Evolutionary conservation across 257 asterid genomes (phyloP).

Genomic region (Ballota nigra): DNA sequence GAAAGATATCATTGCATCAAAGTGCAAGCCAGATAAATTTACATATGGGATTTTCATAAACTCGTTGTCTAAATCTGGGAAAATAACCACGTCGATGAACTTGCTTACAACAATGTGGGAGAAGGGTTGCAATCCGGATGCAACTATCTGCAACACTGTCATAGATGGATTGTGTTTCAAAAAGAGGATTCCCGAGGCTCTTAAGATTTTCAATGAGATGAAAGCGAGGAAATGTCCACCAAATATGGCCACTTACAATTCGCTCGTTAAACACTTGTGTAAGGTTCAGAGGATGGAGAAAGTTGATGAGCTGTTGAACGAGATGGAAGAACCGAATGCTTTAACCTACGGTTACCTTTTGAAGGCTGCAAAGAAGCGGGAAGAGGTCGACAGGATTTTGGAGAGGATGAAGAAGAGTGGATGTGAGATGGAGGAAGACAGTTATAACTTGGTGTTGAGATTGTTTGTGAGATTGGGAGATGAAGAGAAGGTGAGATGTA

Average conservation of each 20-base stretch:
- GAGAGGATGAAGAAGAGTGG: slow-evolving; percentile 57
- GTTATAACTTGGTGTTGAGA: slow-evolving; percentile 63
- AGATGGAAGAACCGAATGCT: slow-evolving; percentile 70
- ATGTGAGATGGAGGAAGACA: slow-evolving; percentile 46
- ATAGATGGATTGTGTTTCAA: slow-evolving; percentile 87
- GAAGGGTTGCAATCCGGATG: slow-evolving; percentile 60
- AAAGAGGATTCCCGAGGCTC: slow-evolving; percentile 82
- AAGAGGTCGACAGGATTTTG: slow-evolving; percentile 54
- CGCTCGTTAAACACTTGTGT: slow-evolving; percentile 68
- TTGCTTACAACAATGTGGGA: slow-evolving; percentile 73
- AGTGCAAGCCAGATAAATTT: slow-evolving; percentile 52
- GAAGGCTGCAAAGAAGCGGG: slow-evolving; percentile 42
- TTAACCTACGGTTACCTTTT: slow-evolving; percentile 54
- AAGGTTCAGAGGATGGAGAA: slow-evolving; percentile 63
- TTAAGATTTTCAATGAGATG: slow-evolving; percentile 56
- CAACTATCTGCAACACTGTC: slow-evolving; percentile 62
- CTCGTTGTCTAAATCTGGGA: slow-evolving; percentile 63
- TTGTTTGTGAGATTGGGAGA: slow-evolving; percentile 69
- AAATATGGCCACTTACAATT: slow-evolving; percentile 58
- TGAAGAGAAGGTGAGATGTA: slow-evolving; percentile 29
- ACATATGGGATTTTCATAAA: slow-evolving; percentile 70
- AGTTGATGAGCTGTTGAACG: slow-evolving; percentile 55
- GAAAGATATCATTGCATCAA: slow-evolving; percentile 61
- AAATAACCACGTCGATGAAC: slow-evolving; percentile 50
- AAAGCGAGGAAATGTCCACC: slow-evolving; percentile 44